Percentiles rank a stretch among this genome's conserved stretches.
Conservation (phyloP, 805 yeast species). For the Candida easanensis region DNA sequence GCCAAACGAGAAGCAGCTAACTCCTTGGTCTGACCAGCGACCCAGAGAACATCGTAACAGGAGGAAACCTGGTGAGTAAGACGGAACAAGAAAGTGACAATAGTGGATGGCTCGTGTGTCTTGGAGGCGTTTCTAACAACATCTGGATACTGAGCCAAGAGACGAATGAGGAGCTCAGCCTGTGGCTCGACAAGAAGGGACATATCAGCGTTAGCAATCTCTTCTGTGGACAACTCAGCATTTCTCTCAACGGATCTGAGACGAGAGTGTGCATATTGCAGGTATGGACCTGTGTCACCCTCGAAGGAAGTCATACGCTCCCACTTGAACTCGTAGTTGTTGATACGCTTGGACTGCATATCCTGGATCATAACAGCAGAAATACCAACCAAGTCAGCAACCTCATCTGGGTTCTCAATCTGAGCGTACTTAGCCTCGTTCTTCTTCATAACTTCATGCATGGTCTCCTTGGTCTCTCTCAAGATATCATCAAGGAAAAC, state of each 20-base stretch:
- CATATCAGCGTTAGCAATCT: conserved; percentile 51
- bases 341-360: conserved; percentile 95
- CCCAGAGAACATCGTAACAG: conserved; percentile 96
- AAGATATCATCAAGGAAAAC: conserved; percentile 94
- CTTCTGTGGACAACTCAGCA: conserved; percentile 47
- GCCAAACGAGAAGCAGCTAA: conserved; percentile 91
- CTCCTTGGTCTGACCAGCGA: conserved; percentile 88
- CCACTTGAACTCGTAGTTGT: conserved; percentile 97
- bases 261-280: conserved; percentile 98
- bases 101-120: conserved; percentile 88
- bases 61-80: conserved; percentile 92
- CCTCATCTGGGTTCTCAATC: conserved; percentile 88
- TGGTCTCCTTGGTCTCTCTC: conserved; percentile 88
- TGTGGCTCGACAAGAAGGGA: conserved; percentile 65
- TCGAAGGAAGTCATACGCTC: conserved; percentile 96
- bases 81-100: conserved; percentile 90
- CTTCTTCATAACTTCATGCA: conserved; percentile 95
- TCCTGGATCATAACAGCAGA: conserved; percentile 99
- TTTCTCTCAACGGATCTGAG: conserved; percentile 92
- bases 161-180: conserved; percentile 70
- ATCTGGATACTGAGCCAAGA: conserved; percentile 89
- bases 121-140: conserved; percentile 76
- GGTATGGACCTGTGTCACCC: conserved; percentile 99
- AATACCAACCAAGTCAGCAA: conserved; percentile 94
- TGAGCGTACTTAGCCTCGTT: conserved; percentile 89